Percentiles rank a stretch among this genome's conserved stretches.
phyloP scores from a whole-genome alignment of 441 rosid genomes.

The Bruguiera hainesii region DNA sequence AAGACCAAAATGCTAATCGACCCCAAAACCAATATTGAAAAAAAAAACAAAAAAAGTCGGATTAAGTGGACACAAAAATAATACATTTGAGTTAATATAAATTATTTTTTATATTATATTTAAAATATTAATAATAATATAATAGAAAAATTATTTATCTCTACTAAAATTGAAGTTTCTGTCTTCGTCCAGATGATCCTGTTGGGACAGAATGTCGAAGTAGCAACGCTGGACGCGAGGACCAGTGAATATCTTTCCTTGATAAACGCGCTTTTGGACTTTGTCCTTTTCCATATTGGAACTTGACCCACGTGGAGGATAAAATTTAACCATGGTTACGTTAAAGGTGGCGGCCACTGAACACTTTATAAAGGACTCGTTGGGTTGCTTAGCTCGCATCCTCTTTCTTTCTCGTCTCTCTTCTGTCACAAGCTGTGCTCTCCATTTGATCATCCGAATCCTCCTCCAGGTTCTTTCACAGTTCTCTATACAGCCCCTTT shows the following conservation, averaged over 20 bases:
- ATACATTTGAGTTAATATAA: no score
- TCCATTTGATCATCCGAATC: conserved; percentile 10
- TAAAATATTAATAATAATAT: no score
- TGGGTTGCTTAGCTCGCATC: neutral
- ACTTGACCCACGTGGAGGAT: conserved; percentile 10
- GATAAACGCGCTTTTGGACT: neutral
- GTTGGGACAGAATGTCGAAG: no score
- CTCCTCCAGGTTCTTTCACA: neutral
- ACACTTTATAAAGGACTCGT: conserved; percentile 30
- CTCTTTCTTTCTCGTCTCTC: neutral
- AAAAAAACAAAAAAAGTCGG: no score
- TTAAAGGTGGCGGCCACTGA: conserved; percentile 6
- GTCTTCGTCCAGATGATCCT: no score
- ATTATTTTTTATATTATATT: no score
- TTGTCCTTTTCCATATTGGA: neutral
- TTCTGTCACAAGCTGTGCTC: neutral
- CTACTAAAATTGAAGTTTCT: no score
- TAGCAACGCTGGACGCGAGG: neutral
- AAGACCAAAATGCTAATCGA: no score
- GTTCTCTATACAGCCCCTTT: neutral
- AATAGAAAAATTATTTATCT: no score
- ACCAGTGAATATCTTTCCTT: conserved; percentile 1
- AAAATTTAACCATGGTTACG: conserved; percentile 35
- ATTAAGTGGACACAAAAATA: no score
- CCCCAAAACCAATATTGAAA: no score